Conservation (phyloP, 2,329 filamentous ascomycete species). For the Colletotrichum sidae region DNA sequence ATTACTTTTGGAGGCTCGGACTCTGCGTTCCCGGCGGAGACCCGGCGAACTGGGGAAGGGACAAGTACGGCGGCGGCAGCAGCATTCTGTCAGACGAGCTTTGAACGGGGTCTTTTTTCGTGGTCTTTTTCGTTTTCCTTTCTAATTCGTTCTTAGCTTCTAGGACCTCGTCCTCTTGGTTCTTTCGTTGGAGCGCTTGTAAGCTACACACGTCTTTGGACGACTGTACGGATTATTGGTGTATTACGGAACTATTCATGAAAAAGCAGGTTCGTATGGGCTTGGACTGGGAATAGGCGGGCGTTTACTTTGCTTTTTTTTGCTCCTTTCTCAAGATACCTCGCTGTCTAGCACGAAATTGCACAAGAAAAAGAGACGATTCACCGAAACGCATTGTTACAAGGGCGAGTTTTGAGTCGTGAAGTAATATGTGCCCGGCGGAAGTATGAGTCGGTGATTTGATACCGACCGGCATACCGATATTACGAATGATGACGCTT, state of each 20-base stretch:
- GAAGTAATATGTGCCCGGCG: too few species aligned
- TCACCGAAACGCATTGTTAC: too few species aligned
- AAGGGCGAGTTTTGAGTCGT: too few species aligned
- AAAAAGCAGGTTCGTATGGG: conserved; percentile 2
- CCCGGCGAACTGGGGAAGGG: conserved; percentile 73
- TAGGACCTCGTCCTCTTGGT: too few species aligned
- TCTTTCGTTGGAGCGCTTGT: neutral
- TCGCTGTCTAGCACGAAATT: neutral
- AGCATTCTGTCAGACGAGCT: conserved; percentile 36
- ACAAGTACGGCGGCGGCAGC: conserved; percentile 46
- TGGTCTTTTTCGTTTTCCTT: too few species aligned
- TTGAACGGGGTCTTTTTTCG: neutral
- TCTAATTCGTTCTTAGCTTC: too few species aligned
- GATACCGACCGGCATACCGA: too few species aligned
- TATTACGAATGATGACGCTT: too few species aligned
- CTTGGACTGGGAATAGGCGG: neutral
- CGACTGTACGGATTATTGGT: conserved; percentile 3
- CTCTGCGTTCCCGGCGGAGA: conserved; percentile 87
- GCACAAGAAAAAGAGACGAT: too few species aligned
- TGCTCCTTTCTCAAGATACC: neutral
- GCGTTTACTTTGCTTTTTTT: neutral
- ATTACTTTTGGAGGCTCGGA: conserved; percentile 96
- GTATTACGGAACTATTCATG: conserved; percentile 1
- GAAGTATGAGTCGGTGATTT: too few species aligned
- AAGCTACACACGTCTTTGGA: neutral